phyloP scores from a whole-genome alignment of 2,329 filamentous ascomycete species.

The Ceratocystis cubensis region DNA sequence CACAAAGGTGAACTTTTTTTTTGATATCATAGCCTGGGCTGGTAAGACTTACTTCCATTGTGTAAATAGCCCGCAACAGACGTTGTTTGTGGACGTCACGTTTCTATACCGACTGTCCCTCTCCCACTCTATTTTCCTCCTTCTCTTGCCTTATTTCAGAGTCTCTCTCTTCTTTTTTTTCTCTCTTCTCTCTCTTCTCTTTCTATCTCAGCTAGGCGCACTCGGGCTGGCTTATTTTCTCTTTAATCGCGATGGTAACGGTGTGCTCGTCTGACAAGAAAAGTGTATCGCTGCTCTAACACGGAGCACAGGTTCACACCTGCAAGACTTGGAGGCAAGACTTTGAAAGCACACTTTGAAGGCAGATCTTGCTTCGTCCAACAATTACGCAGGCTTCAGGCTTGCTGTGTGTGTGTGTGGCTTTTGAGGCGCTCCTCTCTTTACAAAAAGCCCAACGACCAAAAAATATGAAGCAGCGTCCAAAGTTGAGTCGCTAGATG shows the following conservation, averaged over 20 bases:
- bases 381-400: not conserved
- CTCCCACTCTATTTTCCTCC: too few species aligned
- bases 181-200: too few species aligned
- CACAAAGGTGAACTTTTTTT: not conserved
- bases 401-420: not conserved
- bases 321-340: too few species aligned
- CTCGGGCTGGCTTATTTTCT: not conserved
- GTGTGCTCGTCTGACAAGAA: not conserved
- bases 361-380: too few species aligned
- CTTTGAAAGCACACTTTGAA: too few species aligned
- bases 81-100: not conserved
- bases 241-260: not conserved
- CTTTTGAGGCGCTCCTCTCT: not conserved
- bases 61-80: not conserved
- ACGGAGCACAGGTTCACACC: too few species aligned
- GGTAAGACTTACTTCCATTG: slow-evolving; percentile 5
- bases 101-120: not conserved
- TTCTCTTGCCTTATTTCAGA: too few species aligned
- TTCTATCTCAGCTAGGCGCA: too few species aligned
- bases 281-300: not conserved
- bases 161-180: too few species aligned
- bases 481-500: too few species aligned
- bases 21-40: not conserved
- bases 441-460: not conserved
- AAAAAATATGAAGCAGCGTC: not conserved